Conservation (phyloP, 192 early-diverging fungal genomes). For the Backusella sp. region DNA sequence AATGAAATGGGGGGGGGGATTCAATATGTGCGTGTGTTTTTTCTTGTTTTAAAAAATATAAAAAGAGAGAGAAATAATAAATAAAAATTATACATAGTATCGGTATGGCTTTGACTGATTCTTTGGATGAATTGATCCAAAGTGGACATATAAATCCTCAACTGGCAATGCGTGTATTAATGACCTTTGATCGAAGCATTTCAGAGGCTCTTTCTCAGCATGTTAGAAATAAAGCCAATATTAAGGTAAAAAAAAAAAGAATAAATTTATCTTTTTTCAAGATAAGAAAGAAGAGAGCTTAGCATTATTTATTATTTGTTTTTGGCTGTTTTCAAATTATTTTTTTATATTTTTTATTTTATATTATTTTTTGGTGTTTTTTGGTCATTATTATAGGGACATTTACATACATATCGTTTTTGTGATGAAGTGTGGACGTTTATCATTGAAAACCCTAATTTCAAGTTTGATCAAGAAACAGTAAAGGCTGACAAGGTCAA, state of each 20-base stretch:
- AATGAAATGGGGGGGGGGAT: neutral
- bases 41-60: neutral
- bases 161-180: conserved; percentile 87
- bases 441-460: conserved; percentile 81
- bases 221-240: conserved; percentile 76
- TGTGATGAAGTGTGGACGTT: conserved; percentile 99
- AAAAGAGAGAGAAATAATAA: neutral
- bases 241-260: conserved; percentile 68
- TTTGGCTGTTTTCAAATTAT: neutral
- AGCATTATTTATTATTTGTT: neutral
- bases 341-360: neutral
- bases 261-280: neutral
- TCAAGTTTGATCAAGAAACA: conserved; percentile 84
- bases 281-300: neutral
- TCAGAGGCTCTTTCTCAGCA: conserved; percentile 80
- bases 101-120: conserved; percentile 91
- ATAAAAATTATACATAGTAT: conserved; percentile 47
- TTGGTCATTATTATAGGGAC: conserved; percentile 57
- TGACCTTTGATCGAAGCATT: conserved; percentile 84
- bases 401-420: conserved; percentile 88
- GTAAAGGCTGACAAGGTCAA: conserved; percentile 89
- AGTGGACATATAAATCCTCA: conserved; percentile 89
- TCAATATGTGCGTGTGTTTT: neutral
- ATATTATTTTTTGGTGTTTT: neutral
- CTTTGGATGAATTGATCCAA: conserved; percentile 93